Percentiles rank a stretch among this genome's conserved stretches.
Conservation (phyloP, 2,329 filamentous ascomycete species). For the Penicillium sp. region DNA sequence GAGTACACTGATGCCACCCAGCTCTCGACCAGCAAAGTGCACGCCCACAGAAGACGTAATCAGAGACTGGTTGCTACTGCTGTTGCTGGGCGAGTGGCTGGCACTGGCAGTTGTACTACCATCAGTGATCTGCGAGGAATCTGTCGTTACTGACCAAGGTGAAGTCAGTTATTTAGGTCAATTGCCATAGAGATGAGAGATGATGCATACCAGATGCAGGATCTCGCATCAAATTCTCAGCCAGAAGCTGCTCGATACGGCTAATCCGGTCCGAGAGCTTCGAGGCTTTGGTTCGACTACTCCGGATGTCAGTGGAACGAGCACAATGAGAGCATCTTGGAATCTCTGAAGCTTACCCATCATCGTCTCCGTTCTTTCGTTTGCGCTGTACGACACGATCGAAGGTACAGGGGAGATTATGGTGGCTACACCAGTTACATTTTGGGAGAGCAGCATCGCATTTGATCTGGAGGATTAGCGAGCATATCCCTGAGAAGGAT, state of each 20-base stretch:
- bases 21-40: slow-evolving; percentile 46
- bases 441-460: slow-evolving; percentile 44
- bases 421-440: slow-evolving; percentile 51
- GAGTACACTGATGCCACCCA: slow-evolving; percentile 46
- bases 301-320: background rate
- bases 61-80: slow-evolving; percentile 12
- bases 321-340: background rate
- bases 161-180: background rate
- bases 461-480: slow-evolving; percentile 42
- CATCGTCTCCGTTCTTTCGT: slow-evolving; percentile 24
- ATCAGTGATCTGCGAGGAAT: slow-evolving; percentile 6
- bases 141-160: slow-evolving; percentile 1
- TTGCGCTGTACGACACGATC: slow-evolving; percentile 28
- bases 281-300: slow-evolving; percentile 22
- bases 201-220: slow-evolving; percentile 17
- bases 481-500: background rate
- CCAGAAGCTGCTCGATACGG: slow-evolving; percentile 39
- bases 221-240: slow-evolving; percentile 26
- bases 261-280: slow-evolving; percentile 39
- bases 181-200: background rate
- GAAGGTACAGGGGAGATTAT: slow-evolving; percentile 47
- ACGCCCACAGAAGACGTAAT: slow-evolving; percentile 36
- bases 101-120: slow-evolving; percentile 11
- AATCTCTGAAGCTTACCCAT: slow-evolving; percentile 15
- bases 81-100: slow-evolving; percentile 15